phyloP scores from a whole-genome alignment of 2,329 filamentous ascomycete genomes.

The Phoma sp. region DNA sequence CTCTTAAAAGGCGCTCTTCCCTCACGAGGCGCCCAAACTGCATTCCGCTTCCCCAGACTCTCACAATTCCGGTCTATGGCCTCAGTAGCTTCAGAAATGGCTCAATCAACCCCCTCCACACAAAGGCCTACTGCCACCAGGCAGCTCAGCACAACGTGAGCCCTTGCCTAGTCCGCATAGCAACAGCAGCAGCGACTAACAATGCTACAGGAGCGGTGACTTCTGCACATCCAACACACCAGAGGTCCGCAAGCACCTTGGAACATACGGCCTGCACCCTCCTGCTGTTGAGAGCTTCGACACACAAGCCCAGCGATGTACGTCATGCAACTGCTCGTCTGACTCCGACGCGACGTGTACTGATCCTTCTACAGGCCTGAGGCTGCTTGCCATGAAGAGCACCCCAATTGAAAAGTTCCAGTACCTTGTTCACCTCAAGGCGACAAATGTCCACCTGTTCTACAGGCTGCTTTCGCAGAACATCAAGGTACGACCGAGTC shows the following conservation, averaged over 20 bases:
- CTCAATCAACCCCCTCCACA: conserved; percentile 41
- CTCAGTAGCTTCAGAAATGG: conserved; percentile 43
- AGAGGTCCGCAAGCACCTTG: conserved; percentile 58
- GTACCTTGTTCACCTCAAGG: conserved; percentile 77
- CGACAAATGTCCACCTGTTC: conserved; percentile 79
- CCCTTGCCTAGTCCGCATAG: background rate
- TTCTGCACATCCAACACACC: conserved; percentile 57
- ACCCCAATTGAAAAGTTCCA: conserved; percentile 82
- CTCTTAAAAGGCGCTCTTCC: conserved; percentile 43
- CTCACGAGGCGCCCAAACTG: conserved; percentile 25
- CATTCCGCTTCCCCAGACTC: conserved; percentile 23
- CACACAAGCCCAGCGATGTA: conserved; percentile 58
- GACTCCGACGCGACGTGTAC: background rate
- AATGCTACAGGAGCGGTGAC: conserved; percentile 49
- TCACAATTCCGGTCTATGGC: conserved; percentile 38
- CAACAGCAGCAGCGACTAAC: conserved; percentile 19
- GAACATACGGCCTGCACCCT: conserved; percentile 60
- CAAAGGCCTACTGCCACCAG: conserved; percentile 44
- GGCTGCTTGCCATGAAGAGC: conserved; percentile 72
- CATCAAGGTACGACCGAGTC: conserved; percentile 54
- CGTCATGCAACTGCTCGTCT: conserved; percentile 18
- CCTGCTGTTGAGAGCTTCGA: conserved; percentile 58
- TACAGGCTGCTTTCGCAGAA: conserved; percentile 80
- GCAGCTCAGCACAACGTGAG: conserved; percentile 48
- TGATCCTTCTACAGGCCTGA: conserved; percentile 66